phyloP scores from a whole-genome alignment of 2,329 filamentous ascomycete genomes.

The Aureobasidium lini region DNA sequence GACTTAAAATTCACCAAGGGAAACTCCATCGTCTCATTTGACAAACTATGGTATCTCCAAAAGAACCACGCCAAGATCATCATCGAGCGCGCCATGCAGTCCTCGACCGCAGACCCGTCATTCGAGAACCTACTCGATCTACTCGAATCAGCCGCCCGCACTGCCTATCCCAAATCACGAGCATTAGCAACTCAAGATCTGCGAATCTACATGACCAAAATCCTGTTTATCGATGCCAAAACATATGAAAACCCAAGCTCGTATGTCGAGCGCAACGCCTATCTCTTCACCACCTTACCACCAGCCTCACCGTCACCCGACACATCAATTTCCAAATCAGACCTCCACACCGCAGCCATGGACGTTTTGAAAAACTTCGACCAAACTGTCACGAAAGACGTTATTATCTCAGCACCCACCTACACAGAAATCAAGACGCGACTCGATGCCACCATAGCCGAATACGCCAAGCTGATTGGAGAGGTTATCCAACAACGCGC shows the following conservation, averaged over 20 bases:
- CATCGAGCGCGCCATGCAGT: conserved; percentile 23
- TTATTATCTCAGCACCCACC: not conserved
- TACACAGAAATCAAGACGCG: not conserved
- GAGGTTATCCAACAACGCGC: not conserved
- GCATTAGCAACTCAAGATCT: conserved; percentile 24
- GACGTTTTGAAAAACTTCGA: not conserved
- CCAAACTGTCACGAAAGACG: not conserved
- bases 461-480: not conserved
- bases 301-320: conserved; percentile 2
- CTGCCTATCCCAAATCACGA: conserved; percentile 14
- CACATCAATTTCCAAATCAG: not conserved
- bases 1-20: conserved; percentile 84
- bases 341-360: not conserved
- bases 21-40: conserved; percentile 72
- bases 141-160: conserved; percentile 24
- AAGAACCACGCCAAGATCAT: conserved; percentile 52
- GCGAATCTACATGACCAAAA: conserved; percentile 40
- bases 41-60: conserved; percentile 77
- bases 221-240: conserved; percentile 48
- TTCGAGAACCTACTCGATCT: conserved; percentile 31
- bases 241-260: conserved; percentile 50
- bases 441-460: not conserved
- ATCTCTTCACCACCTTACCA: conserved; percentile 44
- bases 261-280: conserved; percentile 49
- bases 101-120: conserved; percentile 11